phyloP scores from a whole-genome alignment of 2,329 filamentous ascomycete genomes.

The Cadophora sp. region DNA sequence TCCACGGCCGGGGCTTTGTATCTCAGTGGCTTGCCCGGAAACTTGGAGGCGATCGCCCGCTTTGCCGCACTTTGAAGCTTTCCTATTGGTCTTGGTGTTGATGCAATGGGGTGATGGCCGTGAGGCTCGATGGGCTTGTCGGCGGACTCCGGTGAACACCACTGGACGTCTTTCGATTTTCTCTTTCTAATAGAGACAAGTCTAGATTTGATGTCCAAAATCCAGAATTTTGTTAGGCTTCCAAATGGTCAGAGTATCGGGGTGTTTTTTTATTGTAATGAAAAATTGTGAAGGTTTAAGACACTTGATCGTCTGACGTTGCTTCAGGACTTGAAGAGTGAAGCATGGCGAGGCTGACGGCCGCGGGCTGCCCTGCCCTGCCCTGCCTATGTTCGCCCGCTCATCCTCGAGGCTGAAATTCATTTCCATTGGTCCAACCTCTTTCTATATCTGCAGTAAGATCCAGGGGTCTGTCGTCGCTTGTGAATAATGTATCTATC shows the following conservation, averaged over 20 bases:
- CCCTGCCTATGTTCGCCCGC: background rate
- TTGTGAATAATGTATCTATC: too few species aligned
- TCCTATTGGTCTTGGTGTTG: constrained; percentile 11
- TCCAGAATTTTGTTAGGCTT: background rate
- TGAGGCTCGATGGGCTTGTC: constrained; percentile 16
- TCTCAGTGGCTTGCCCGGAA: background rate
- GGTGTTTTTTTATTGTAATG: background rate
- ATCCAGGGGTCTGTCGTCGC: background rate
- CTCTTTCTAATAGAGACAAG: background rate
- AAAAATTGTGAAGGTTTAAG: background rate
- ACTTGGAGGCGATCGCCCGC: constrained; percentile 1
- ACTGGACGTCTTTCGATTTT: background rate
- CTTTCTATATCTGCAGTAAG: background rate
- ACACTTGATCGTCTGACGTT: background rate
- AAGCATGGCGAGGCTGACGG: background rate
- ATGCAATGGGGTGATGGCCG: constrained; percentile 6
- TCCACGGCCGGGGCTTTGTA: background rate
- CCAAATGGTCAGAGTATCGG: background rate
- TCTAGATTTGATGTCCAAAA: constrained; percentile 6
- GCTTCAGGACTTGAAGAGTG: background rate
- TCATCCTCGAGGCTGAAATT: constrained; percentile 2
- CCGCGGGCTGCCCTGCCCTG: too few species aligned
- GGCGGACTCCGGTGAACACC: constrained; percentile 6
- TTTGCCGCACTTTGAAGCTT: constrained; percentile 1
- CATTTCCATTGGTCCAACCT: background rate